phyloP scores from a whole-genome alignment of 768 basidiomycete genomes.

The Leccinellum albellum region DNA sequence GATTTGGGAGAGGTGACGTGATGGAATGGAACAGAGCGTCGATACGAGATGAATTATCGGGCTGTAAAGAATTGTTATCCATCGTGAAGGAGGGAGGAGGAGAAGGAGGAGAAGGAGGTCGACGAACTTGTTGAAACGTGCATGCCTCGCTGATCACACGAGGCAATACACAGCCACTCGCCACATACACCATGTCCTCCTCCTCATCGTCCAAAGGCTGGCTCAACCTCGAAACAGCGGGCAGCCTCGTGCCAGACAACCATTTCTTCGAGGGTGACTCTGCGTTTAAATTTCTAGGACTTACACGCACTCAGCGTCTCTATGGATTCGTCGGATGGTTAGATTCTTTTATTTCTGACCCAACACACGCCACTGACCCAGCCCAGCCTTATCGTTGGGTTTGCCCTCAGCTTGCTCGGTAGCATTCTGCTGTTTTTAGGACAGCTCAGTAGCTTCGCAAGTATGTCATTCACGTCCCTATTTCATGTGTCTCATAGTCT shows the following conservation, averaged over 20 bases:
- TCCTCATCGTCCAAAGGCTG: slow-evolving; percentile 61
- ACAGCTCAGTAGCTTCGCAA: slow-evolving; percentile 63
- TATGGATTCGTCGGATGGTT: slow-evolving; percentile 87
- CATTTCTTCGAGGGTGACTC: slow-evolving; percentile 88
- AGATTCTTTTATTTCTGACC: slow-evolving; percentile 18
- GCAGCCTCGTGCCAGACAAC: slow-evolving; percentile 62
- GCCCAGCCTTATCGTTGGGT: slow-evolving; percentile 65
- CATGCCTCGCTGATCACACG: slow-evolving; percentile 30
- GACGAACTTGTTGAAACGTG: neutral
- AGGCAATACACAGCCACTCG: slow-evolving; percentile 18
- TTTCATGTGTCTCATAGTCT: slow-evolving; percentile 2
- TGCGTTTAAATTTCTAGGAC: slow-evolving; percentile 74
- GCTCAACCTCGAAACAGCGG: slow-evolving; percentile 78
- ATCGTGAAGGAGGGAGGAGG: neutral
- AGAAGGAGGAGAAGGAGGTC: neutral
- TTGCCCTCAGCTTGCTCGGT: slow-evolving; percentile 77
- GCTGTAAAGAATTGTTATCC: neutral
- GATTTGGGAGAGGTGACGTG: neutral
- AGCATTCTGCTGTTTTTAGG: slow-evolving; percentile 74
- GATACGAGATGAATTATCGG: neutral
- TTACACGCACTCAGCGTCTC: slow-evolving; percentile 75
- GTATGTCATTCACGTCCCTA: slow-evolving; percentile 41
- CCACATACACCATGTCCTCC: neutral
- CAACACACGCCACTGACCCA: neutral
- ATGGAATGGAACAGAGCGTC: neutral